These are phyloP conservation scores for Aspergillus japonicus DNA, from an alignment of 2,329 filamentous ascomycete species.

Conservation along the genomic window DNA sequence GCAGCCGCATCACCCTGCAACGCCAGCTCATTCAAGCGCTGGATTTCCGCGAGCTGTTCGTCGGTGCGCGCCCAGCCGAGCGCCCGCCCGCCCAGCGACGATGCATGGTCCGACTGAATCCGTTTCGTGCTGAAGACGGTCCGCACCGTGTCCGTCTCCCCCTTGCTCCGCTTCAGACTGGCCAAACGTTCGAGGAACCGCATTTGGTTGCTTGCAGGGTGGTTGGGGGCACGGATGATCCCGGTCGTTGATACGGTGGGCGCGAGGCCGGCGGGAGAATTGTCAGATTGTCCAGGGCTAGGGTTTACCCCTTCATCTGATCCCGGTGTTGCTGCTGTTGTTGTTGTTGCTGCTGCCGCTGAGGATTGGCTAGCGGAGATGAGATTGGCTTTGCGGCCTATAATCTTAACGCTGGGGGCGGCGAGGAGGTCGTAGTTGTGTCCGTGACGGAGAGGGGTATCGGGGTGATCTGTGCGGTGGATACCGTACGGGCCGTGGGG, in stretches of 20 bases:
- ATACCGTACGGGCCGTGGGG: slow-evolving; percentile 26
- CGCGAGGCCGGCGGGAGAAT: background rate
- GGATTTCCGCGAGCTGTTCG: slow-evolving; percentile 37
- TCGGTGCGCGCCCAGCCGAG: slow-evolving; percentile 41
- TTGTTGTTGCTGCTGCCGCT: slow-evolving; percentile 5
- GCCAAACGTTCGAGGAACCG: slow-evolving; percentile 66
- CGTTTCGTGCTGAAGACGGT: slow-evolving; percentile 55
- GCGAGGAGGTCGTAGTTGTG: slow-evolving; percentile 67
- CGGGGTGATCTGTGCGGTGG: slow-evolving; percentile 43
- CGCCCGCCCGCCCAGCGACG: slow-evolving; percentile 30
- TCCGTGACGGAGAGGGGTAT: slow-evolving; percentile 43
- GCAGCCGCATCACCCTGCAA: slow-evolving; percentile 39
- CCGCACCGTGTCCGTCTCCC: slow-evolving; percentile 64
- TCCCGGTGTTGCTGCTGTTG: slow-evolving; percentile 2
- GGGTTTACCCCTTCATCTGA: slow-evolving; percentile 13
- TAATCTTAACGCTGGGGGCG: slow-evolving; percentile 67
- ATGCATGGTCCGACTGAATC: slow-evolving; percentile 18
- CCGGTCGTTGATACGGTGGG: background rate
- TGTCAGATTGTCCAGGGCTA: background rate
- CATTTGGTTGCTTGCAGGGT: slow-evolving; percentile 38
- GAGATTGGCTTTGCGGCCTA: slow-evolving; percentile 64
- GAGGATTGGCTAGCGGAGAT: slow-evolving; percentile 43
- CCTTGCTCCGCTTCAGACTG: slow-evolving; percentile 61
- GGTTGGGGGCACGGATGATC: background rate
- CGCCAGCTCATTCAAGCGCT: slow-evolving; percentile 37